Conservation (phyloP, 1,284 basidiomycete genomes). For the Heterobasidion parviporum region DNA sequence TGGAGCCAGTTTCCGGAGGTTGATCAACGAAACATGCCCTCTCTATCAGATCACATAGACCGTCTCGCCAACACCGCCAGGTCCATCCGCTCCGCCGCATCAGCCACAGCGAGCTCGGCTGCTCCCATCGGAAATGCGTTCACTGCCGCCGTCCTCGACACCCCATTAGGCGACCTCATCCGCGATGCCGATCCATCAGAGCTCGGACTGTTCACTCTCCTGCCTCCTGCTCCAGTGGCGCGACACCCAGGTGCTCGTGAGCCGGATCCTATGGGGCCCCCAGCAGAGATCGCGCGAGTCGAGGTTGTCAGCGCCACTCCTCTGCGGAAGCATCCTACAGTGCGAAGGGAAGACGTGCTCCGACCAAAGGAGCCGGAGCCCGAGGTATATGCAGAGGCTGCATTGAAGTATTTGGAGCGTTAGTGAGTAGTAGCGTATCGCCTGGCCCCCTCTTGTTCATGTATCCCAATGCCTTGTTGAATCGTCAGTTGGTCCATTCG, state of each 20-base stretch:
- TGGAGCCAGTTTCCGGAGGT: background rate
- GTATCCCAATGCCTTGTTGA: background rate
- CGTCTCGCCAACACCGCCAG: slow-evolving; percentile 28
- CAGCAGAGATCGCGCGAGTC: slow-evolving; percentile 46
- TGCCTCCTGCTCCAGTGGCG: slow-evolving; percentile 19
- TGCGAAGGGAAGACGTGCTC: slow-evolving; percentile 28
- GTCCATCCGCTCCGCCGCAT: slow-evolving; percentile 25
- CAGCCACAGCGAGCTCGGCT: slow-evolving; percentile 11
- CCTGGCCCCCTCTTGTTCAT: background rate
- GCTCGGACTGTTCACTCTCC: slow-evolving; percentile 62
- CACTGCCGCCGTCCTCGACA: slow-evolving; percentile 52
- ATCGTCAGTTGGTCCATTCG: slow-evolving; percentile 47
- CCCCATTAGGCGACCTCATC: slow-evolving; percentile 62
- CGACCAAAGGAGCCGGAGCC: slow-evolving; percentile 49
- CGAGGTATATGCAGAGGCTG: slow-evolving; percentile 66
- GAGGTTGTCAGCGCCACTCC: slow-evolving; percentile 66
- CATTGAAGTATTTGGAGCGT: slow-evolving; percentile 63
- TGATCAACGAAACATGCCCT: slow-evolving; percentile 24
- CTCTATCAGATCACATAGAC: slow-evolving; percentile 34
- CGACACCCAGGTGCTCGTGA: slow-evolving; percentile 17
- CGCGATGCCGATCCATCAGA: slow-evolving; percentile 70
- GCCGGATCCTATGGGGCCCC: slow-evolving; percentile 18
- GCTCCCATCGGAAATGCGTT: slow-evolving; percentile 27
- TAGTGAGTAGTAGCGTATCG: slow-evolving; percentile 40
- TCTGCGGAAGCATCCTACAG: slow-evolving; percentile 35